phyloP scores from a whole-genome alignment of 305 asterid species.

The Lippia alba region DNA sequence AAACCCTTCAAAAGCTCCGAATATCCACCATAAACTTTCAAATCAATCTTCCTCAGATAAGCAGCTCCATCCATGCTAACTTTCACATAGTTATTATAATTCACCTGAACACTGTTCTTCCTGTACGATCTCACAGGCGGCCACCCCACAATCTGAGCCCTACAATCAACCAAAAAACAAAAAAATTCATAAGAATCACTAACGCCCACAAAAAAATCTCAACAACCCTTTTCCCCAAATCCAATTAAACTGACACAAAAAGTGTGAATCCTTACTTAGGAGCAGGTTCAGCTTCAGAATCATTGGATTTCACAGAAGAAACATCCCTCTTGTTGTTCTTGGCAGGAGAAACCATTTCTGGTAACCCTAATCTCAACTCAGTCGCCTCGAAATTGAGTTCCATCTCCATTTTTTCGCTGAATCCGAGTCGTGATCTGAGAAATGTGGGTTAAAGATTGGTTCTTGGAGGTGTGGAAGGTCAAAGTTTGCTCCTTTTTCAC shows the following conservation, averaged over 20 bases:
- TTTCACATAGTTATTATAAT: slow-evolving; percentile 67
- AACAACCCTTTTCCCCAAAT: neutral
- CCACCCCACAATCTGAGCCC: slow-evolving; percentile 88
- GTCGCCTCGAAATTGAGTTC: slow-evolving; percentile 70
- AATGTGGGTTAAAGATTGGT: neutral
- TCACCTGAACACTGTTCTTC: slow-evolving; percentile 56
- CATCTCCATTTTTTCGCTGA: slow-evolving; percentile 36
- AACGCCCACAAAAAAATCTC: neutral
- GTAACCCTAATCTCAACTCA: slow-evolving; percentile 80
- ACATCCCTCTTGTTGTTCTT: slow-evolving; percentile 54
- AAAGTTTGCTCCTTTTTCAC: neutral
- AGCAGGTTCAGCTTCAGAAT: slow-evolving; percentile 36
- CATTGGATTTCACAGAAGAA: slow-evolving; percentile 31
- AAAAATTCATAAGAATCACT: neutral
- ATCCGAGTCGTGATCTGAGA: neutral
- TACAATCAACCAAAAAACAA: slow-evolving; percentile 32
- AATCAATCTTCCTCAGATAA: slow-evolving; percentile 82
- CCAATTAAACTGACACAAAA: neutral
- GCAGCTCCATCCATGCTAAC: slow-evolving; percentile 96
- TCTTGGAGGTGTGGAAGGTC: neutral
- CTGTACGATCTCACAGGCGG: slow-evolving; percentile 84
- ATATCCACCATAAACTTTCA: slow-evolving; percentile 63
- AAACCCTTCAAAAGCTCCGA: slow-evolving; percentile 68
- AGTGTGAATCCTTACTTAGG: slow-evolving; percentile 41
- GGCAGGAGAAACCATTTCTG: slow-evolving; percentile 34